phyloP scores from a whole-genome alignment of 306 rosid genomes.

The Mimosa bimucronata region DNA sequence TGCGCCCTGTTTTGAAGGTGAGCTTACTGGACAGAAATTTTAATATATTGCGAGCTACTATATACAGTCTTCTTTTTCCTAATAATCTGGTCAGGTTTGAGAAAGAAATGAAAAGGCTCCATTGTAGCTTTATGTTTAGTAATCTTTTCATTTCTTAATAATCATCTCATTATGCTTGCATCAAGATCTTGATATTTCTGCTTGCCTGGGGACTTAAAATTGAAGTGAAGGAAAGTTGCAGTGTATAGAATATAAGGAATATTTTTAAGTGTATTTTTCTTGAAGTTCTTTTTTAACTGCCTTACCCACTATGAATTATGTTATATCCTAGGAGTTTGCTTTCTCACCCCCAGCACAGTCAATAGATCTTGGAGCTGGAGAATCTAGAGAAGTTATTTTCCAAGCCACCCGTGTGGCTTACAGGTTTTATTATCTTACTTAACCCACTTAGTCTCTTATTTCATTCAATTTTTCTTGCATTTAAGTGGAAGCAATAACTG shows the following conservation, averaged over 20 bases:
- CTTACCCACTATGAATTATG: conserved; percentile 30
- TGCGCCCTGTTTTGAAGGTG: conserved; percentile 98
- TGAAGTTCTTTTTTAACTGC: conserved; percentile 34
- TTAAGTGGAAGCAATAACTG: conserved; percentile 16
- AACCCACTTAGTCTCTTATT: conserved; percentile 16
- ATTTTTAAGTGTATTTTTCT: conserved; percentile 2
- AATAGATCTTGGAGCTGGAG: conserved; percentile 93
- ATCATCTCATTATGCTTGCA: conserved; percentile 20
- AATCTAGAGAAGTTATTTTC: conserved; percentile 76
- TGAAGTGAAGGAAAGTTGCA: conserved; percentile 24
- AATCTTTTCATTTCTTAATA: conserved; percentile 24
- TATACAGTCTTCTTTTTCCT: conserved; percentile 15
- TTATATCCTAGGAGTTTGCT: conserved; percentile 73
- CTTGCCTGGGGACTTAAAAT: conserved; percentile 3
- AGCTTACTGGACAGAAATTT: conserved; percentile 33
- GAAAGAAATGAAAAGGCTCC: background rate
- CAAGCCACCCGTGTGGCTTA: conserved; percentile 96
- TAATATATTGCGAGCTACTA: conserved; percentile 35
- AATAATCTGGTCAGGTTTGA: conserved; percentile 19
- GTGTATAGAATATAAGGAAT: conserved; percentile 27
- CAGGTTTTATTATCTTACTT: conserved; percentile 65
- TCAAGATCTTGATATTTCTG: conserved; percentile 27
- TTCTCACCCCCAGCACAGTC: conserved; percentile 92
- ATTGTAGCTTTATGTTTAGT: conserved; percentile 26
- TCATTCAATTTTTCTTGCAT: conserved; percentile 28